Evolutionary conservation across 2,329 filamentous ascomycete species (phyloP), one percentile per base, ranked within the genome.

Genomic region (Penicillium sp.): DNA sequence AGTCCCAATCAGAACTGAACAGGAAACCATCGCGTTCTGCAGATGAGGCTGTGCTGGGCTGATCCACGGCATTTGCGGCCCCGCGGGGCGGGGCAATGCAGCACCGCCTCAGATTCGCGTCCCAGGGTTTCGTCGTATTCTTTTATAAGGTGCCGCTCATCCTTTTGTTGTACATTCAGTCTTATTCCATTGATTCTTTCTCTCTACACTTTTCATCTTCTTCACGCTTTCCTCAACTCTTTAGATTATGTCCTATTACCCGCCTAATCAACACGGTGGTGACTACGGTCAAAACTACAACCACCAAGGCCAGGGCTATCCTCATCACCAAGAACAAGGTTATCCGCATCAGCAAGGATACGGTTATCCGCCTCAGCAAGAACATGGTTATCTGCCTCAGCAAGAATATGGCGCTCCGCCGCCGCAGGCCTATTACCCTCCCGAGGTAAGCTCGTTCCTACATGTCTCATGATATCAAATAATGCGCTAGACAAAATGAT

Each of bases 381-480:
- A 59, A 64, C 43, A 52, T 1, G 28, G 28, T 29, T 29, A 29
- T 23, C 46, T 43, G 15, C 58, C 63, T 46, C 54, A 58, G 9
- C 60, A 63, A 49, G 56, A 52, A 18, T 57, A 65, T 24, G 56
- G 52, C 23, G 57, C 58, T 47, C 58, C 55, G 23, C 60, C 56
- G 9, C 62, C 61, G 42, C 59, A 65, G 34, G 60, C 60, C n/a
- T 61, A 64, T 16, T 66, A 65, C 47, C 62, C 57, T 39, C 55
- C 58, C 9, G 57, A 60, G 34, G 69, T 70, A 51, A 63, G 66
- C 53, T n/a, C 28, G 13, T 36, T 24, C n/a, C n/a, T 21, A 29
- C 8, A 6, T 28, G 9, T n/a, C 28, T 26, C 12, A 31, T 13
- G 2, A 38, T 21, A 21, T 38, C 28, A 26, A 1, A 10, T 18